Conservation (phyloP, 2,329 filamentous ascomycete genomes). For the Huntiella omanensis region DNA sequence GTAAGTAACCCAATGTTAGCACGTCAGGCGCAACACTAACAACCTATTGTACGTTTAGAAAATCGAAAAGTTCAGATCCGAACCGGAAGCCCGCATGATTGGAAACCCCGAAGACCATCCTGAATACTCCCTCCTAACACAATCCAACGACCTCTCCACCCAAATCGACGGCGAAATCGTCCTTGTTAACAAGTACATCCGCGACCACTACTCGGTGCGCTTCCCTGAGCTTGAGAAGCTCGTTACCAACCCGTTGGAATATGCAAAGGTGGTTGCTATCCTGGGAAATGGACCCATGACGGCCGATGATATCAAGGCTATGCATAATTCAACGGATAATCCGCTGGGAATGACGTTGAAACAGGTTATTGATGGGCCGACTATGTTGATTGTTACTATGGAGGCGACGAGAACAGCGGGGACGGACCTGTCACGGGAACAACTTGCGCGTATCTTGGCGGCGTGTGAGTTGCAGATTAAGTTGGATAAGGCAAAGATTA, state of each 20-base stretch:
- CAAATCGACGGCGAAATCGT: conserved; percentile 86
- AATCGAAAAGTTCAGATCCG: conserved; percentile 58
- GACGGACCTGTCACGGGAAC: conserved; percentile 52
- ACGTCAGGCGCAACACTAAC: background rate
- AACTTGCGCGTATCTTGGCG: conserved; percentile 52
- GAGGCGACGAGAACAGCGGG: conserved; percentile 85
- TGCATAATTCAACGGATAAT: conserved; percentile 63
- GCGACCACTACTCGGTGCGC: conserved; percentile 83
- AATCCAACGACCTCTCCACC: conserved; percentile 77
- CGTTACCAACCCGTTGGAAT: conserved; percentile 81
- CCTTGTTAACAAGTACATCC: conserved; percentile 86
- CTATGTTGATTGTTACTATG: conserved; percentile 87
- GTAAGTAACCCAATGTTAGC: conserved; percentile 34
- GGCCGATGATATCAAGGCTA: conserved; percentile 55
- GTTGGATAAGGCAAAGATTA: conserved; percentile 71
- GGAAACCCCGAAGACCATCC: conserved; percentile 84
- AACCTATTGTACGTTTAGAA: conserved; percentile 35
- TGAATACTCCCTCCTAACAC: conserved; percentile 72
- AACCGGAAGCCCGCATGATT: conserved; percentile 46
- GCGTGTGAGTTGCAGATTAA: conserved; percentile 81
- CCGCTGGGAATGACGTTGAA: conserved; percentile 56
- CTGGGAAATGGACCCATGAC: conserved; percentile 84
- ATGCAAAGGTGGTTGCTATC: conserved; percentile 86
- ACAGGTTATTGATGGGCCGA: conserved; percentile 69
- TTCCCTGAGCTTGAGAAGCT: conserved; percentile 86